Conservation (phyloP, 352 stramenopile genomes). For the Phytophthora litchii region DNA sequence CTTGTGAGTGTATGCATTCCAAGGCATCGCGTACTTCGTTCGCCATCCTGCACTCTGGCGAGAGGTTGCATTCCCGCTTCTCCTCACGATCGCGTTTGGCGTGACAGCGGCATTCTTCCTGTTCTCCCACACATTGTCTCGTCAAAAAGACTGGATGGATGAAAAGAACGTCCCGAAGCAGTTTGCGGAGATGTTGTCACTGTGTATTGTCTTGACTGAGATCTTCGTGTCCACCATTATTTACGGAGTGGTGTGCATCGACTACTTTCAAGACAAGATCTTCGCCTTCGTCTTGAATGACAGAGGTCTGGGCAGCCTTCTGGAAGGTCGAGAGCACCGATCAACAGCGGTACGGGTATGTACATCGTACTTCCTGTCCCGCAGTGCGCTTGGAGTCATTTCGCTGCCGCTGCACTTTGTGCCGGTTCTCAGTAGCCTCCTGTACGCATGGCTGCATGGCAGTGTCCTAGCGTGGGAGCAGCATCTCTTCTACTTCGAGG, state of each 20-base stretch:
- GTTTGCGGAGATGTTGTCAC: conserved; percentile 49
- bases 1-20: conserved; percentile 31
- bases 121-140: conserved; percentile 39
- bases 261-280: conserved; percentile 53
- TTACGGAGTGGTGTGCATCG: conserved; percentile 44
- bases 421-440: conserved; percentile 44
- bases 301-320: conserved; percentile 31
- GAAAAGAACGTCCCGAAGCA: conserved; percentile 34
- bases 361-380: conserved; percentile 42
- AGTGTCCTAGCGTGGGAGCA: conserved; percentile 53
- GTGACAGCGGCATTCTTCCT: conserved; percentile 40
- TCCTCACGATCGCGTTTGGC: conserved; percentile 47
- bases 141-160: conserved; percentile 39
- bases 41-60: conserved; percentile 47
- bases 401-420: conserved; percentile 57
- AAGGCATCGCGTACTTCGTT: conserved; percentile 48
- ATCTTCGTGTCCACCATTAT: conserved; percentile 55
- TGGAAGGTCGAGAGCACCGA: conserved; percentile 27
- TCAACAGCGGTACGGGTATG: conserved; percentile 39
- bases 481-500: conserved; percentile 60
- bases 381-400: conserved; percentile 39
- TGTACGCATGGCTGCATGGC: conserved; percentile 59
- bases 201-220: conserved; percentile 49
- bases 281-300: conserved; percentile 47
- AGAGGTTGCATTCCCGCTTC: conserved; percentile 38